Conservation (phyloP, 1,139 yeast genomes). For the Pneumocystis sp. region DNA sequence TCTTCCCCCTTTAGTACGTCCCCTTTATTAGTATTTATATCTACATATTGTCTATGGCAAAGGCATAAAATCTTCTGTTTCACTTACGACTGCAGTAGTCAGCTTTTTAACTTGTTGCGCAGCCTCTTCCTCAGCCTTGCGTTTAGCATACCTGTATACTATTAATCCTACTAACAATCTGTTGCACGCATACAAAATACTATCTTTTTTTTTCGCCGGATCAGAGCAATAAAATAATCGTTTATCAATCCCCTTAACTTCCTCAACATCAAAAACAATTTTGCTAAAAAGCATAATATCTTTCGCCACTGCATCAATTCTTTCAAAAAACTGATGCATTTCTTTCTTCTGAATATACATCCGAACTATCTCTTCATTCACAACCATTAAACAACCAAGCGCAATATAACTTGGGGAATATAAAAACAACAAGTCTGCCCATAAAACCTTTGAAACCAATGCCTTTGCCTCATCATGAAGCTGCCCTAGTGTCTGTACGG, state of each 20-base stretch:
- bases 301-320: slow-evolving; percentile 9
- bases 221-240: slow-evolving; percentile 21
- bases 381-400: slow-evolving; percentile 33
- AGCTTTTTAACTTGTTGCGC: neutral
- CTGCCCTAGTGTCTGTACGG: slow-evolving; percentile 19
- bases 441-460: slow-evolving; percentile 42
- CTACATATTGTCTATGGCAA: neutral
- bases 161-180: neutral
- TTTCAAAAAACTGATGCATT: slow-evolving; percentile 16
- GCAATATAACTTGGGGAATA: slow-evolving; percentile 95
- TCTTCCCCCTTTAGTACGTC: neutral
- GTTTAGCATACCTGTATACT: neutral
- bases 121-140: neutral
- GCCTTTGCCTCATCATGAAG: slow-evolving; percentile 54
- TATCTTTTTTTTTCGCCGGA: slow-evolving; percentile 11
- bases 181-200: neutral
- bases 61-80: neutral
- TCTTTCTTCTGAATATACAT: slow-evolving; percentile 11
- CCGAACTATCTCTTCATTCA: neutral
- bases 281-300: slow-evolving; percentile 13
- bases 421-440: slow-evolving; percentile 60
- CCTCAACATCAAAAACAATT: slow-evolving; percentile 17
- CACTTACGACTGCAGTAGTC: neutral
- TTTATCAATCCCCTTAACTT: slow-evolving; percentile 23
- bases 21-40: neutral